These are phyloP conservation scores for Aspergillus nanangensis DNA, from an alignment of 495 filamentous ascomycete genomes.

Conservation along the genomic window DNA sequence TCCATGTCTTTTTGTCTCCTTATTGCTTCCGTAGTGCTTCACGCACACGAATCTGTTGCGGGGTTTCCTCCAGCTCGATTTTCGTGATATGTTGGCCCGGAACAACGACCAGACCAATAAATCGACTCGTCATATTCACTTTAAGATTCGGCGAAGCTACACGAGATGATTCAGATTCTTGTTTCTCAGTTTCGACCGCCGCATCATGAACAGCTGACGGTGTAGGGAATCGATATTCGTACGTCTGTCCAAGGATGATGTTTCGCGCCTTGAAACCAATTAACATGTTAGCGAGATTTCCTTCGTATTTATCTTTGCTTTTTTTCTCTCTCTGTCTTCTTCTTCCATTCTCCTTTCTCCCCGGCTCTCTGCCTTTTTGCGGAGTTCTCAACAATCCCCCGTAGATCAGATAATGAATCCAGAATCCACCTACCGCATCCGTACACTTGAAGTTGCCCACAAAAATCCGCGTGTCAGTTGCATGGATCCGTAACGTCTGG, in stretches of 20 bases:
- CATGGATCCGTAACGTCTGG: constrained; percentile 66
- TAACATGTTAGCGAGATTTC: constrained; percentile 12
- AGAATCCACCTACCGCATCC: constrained; percentile 61
- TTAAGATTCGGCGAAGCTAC: constrained; percentile 35
- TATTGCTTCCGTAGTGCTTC: constrained; percentile 18
- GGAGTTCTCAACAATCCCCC: not conserved
- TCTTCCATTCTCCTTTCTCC: no score
- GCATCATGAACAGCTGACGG: constrained; percentile 43
- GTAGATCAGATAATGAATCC: constrained; percentile 1
- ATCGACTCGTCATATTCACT: constrained; percentile 74
- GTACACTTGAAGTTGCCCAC: constrained; percentile 90
- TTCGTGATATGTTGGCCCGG: constrained; percentile 80
- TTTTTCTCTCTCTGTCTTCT: not conserved
- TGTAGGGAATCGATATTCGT: constrained; percentile 79
- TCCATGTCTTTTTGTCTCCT: no score
- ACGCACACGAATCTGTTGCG: constrained; percentile 21
- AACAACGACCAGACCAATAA: constrained; percentile 85
- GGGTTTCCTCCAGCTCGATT: constrained; percentile 78
- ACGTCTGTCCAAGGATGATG: constrained; percentile 75
- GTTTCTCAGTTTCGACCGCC: no score
- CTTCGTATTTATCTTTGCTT: constrained; percentile 4
- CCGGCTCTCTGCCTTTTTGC: no score
- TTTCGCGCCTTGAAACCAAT: constrained; percentile 61
- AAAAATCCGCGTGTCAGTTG: constrained; percentile 83
- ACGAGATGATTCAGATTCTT: no score